These are phyloP conservation scores for Afroboletus lepidellus DNA, from an alignment of 1,284 basidiomycete species.

Conservation along the genomic window DNA sequence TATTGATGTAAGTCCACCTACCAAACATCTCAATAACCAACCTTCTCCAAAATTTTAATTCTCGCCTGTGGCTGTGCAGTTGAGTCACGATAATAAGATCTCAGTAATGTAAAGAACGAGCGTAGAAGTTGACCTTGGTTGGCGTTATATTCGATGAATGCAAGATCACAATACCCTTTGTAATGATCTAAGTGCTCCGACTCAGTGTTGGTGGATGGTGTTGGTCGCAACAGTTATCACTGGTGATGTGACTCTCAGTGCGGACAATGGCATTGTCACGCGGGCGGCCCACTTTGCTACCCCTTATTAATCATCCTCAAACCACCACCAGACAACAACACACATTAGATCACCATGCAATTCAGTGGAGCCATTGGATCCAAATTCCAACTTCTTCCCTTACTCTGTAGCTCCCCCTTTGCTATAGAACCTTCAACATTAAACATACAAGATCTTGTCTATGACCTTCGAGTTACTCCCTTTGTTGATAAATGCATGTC, in stretches of 20 bases:
- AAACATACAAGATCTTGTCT: not conserved
- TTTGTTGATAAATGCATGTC: not conserved
- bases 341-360: not conserved
- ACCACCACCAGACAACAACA: no score
- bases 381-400: not conserved
- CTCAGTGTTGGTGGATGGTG: conserved; percentile 97
- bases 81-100: conserved; percentile 20
- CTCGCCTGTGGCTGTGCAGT: conserved; percentile 94
- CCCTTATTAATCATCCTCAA: no score
- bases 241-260: no score
- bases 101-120: not conserved
- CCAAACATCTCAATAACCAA: conserved; percentile 22
- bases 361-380: not conserved
- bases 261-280: no score
- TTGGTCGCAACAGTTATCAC: conserved; percentile 94
- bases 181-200: conserved; percentile 93
- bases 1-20: not conserved
- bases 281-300: no score
- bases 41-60: conserved; percentile 98
- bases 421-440: not conserved
- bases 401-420: not conserved
- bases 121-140: conserved; percentile 58
- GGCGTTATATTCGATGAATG: conserved; percentile 97
- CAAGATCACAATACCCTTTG: conserved; percentile 59
- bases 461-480: not conserved